Base-by-base conservation (phyloP, 306 rosid species). In the Vigna mungo region DNA sequence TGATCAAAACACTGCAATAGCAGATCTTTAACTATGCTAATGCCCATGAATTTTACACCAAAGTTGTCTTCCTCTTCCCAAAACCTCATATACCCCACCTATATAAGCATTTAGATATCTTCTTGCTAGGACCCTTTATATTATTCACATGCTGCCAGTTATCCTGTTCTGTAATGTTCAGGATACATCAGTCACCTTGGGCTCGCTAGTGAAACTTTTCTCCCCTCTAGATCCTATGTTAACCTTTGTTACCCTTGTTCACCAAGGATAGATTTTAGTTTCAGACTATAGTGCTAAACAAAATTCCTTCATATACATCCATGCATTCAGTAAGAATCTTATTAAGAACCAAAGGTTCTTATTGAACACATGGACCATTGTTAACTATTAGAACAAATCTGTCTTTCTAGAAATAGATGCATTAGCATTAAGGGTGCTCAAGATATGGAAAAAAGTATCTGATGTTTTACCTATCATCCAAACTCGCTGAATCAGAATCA, bases 381-480 rank as follows among this genome's bases (percentile, higher is more conserved):
- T 25, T 25, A 58, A 58, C 17, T 25, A 25, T 21, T 55, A 21
- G 16, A 27, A 58, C 17, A 70, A 70, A 70, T 52, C 11, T 5
- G 1, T 51, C 63, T 34, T 13, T 36, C 66, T 55, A 15, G 20
- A 20, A 36, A 49, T 21, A 34, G 23, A 48, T 37, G 52, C 51
- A 48, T 52, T 15, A 9, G 30, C 55, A 72, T 9, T 41, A 41
- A 41, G 9, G 46, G 46, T 41, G 46, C 46, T 46, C 48, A 52
- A 63, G 18, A 64, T 54, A 71, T 15, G 27, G 34, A 67, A 43
- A 63, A 41, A 64, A 27, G 17, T 52, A 74, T 61, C 39, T 78
- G 66, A 48, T 52, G 56, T 10, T 59, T 77, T 82, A 92, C 97
- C 94, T 86, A 54, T 86, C 84, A 71, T 77, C 71, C 51, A 65